Base-by-base conservation (phyloP, 768 basidiomycete genomes). In the Sporobolomyces phaffii region DNA sequence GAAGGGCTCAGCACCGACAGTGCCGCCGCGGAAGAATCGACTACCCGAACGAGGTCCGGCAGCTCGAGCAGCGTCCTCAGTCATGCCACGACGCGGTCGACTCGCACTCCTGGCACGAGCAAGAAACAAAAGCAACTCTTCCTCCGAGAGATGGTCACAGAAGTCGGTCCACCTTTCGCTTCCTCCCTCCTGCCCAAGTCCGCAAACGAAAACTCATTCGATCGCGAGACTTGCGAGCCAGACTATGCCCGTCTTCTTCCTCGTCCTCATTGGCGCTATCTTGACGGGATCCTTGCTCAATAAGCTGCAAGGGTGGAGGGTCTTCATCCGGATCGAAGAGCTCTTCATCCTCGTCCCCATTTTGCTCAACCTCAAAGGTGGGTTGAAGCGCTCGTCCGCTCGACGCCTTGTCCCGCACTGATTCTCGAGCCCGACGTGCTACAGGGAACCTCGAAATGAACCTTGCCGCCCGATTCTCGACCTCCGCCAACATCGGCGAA, bases 291-390 rank as follows among this genome's bases (percentile, higher is more conserved):
- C 92, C 76, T 82, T 97, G 1, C 79, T 99, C 34, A 87, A 91
- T 77, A 85, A 85, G 69, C 85, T 98, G 59, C 88, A 92, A 60
- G 85, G 81, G 61, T 98, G 92, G 92, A 82, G 80, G 68, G 91
- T 93, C 36, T 92, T 99, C 84, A 81, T 82, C 52, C 83, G 88
- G 45, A 85, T 97, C 52, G 88, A 97, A 80, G 92, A 98, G 76
- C 86, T 98, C 61, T 91, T 98, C 73, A 91, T 98, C 82, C 90
- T 98, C 59, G 86, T 97, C 5, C 93, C 94, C 15, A 91, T 93
- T 67, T 81, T 98, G 24, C 83, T 91, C 70, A 98, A 98, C 73
- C 84, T 99, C 62, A 97, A 96, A 74, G 96, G 94, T n/a, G 91
- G 28, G 22, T 31, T 18, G 41, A 17, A 5, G n/a, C 51, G 5